Evolutionary conservation across 2,329 filamentous ascomycete genomes (phyloP).

Genomic region (Pyrenochaeta sp.): DNA sequence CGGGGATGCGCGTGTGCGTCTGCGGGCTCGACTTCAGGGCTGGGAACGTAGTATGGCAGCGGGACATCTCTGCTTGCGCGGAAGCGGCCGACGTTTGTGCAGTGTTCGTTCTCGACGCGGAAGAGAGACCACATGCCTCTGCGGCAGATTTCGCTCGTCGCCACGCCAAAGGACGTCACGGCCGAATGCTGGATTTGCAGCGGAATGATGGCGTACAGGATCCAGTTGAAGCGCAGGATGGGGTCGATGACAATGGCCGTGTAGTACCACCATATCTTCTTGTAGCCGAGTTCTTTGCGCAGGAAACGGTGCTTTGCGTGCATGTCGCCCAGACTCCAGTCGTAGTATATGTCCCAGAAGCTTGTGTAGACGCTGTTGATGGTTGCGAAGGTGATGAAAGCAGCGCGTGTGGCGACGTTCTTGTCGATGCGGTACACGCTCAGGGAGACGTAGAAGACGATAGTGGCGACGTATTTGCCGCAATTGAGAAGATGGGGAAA

Average conservation of each 20-base stretch:
- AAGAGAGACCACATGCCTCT: constrained; percentile 91
- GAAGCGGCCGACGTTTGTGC: constrained; percentile 80
- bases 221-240: constrained; percentile 89
- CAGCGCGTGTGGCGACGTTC: constrained; percentile 64
- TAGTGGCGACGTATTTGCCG: constrained; percentile 88
- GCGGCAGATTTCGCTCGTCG: constrained; percentile 80
- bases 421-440: constrained; percentile 82
- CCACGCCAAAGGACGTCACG: constrained; percentile 79
- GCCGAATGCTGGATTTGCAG: constrained; percentile 83
- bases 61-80: constrained; percentile 88
- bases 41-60: constrained; percentile 73
- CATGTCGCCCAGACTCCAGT: constrained; percentile 89
- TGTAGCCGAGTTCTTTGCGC: constrained; percentile 81
- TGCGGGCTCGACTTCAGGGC: constrained; percentile 12
- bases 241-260: constrained; percentile 82
- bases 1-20: constrained; percentile 9
- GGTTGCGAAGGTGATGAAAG: constrained; percentile 82
- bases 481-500: constrained; percentile 94
- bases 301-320: constrained; percentile 67
- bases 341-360: constrained; percentile 95
- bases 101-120: constrained; percentile 97
- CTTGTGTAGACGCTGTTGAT: constrained; percentile 84
- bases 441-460: constrained; percentile 77
- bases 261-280: constrained; percentile 84
- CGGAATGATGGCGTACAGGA: constrained; percentile 88